Evolutionary conservation across 805 yeast genomes (phyloP).

Genomic region (Teunomyces kruisii): DNA sequence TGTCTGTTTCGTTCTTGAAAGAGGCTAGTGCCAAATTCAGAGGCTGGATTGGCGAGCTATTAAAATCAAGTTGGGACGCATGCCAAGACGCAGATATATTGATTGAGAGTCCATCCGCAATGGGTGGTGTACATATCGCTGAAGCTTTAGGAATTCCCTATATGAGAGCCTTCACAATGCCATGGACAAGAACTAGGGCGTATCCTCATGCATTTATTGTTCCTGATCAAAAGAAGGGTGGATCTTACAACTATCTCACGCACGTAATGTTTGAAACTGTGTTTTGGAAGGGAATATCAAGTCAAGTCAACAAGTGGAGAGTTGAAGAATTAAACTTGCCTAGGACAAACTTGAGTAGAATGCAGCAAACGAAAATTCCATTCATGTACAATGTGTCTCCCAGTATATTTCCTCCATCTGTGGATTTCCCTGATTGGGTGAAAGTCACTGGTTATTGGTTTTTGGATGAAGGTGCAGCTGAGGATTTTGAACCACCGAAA

Average conservation of each 20-base stretch:
- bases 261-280: slow-evolving; percentile 91
- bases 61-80: slow-evolving; percentile 79
- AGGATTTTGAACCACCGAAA: slow-evolving; percentile 57
- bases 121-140: slow-evolving; percentile 94
- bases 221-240: slow-evolving; percentile 91
- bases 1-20: slow-evolving; percentile 76
- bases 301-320: slow-evolving; percentile 89
- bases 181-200: slow-evolving; percentile 95
- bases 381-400: slow-evolving; percentile 90
- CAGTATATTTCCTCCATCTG: slow-evolving; percentile 84
- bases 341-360: slow-evolving; percentile 63
- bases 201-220: slow-evolving; percentile 96
- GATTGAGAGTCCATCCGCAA: slow-evolving; percentile 94
- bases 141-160: slow-evolving; percentile 89
- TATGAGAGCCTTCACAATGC: slow-evolving; percentile 96
- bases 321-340: slow-evolving; percentile 61
- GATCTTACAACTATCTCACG: slow-evolving; percentile 87
- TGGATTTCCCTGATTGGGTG: slow-evolving; percentile 95
- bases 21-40: slow-evolving; percentile 82
- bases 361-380: slow-evolving; percentile 81
- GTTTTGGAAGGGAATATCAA: slow-evolving; percentile 89
- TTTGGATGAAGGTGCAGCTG: slow-evolving; percentile 60
- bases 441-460: slow-evolving; percentile 96
- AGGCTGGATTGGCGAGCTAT: slow-evolving; percentile 77
- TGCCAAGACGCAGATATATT: slow-evolving; percentile 80